Evolutionary conservation across 371 early-diverging fungal genomes (phyloP), one percentile per base, ranked within the genome.

Genomic region (Rhizopus stolonifer): DNA sequence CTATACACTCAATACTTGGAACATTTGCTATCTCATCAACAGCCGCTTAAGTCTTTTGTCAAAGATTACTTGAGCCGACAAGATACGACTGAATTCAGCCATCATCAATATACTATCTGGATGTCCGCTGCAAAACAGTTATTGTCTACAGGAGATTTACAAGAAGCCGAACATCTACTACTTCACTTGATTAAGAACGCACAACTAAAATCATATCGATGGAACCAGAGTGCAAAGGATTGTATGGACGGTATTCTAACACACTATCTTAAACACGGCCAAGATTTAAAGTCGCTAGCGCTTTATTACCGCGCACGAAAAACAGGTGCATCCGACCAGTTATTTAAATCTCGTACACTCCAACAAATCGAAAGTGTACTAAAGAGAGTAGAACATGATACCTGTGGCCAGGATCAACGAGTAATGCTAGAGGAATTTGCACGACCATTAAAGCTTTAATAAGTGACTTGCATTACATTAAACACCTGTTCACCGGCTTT

Each of bases 1-100:
- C 38, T 72, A 2, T 72, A 65, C 22, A 65, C 64, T 3, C 58
- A 52, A 2, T 72, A 72, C 32, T 18, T 69, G 24, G 68, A 67
- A 8, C 63, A 61, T 45, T 31, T 75, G 10, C 4, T 60, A 1
- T 17, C 13, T 13, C 17, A 49, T 7, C 48, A 54, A 4, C 10
- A 13, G 13, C 40, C 49, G 10, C 36, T 38, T 14, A 50, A 54
- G 23, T 22, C 14, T 6, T 23, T 33, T 9, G 36, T 54, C 19
- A 33, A 45, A 3, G 23, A 55, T 8, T 47, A 55, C 19, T 29
- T 47, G 7, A 21, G 36, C 22, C 25, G 40, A 19, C 25, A 24
- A 3, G 39, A 38, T 0, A 13, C 22, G 3, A 26, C 39, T 10
- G 34, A 33, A 29, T 24, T 57, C 2, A 48, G 23, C 14, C 18